Percentiles rank a stretch among this genome's conserved stretches.
These are phyloP conservation scores for Gossypium aridum DNA, from an alignment of 441 rosid species.

Conservation along the genomic window DNA sequence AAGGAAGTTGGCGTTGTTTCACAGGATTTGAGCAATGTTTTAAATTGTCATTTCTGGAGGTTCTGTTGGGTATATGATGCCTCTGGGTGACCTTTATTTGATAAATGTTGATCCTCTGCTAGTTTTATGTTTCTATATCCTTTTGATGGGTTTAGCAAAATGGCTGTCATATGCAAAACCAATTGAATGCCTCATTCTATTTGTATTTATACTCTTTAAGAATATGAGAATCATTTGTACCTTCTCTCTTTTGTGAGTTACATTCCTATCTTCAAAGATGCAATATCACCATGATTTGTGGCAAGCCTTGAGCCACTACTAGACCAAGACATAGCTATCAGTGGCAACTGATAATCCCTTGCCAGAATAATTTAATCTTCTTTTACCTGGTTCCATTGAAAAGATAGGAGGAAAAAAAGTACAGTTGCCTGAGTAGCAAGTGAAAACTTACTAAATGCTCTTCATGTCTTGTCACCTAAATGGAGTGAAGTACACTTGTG, in stretches of 20 bases:
- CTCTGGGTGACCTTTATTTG: neutral
- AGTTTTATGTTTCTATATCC: neutral
- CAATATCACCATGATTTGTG: neutral
- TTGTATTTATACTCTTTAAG: neutral
- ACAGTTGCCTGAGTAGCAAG: neutral
- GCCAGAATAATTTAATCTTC: neutral
- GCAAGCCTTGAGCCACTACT: neutral
- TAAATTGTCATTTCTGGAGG: neutral
- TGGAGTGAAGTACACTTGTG: neutral
- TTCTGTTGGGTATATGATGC: neutral
- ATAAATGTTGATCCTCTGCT: neutral
- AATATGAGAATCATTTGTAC: neutral
- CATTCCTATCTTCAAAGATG: neutral
- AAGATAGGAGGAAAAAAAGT: neutral
- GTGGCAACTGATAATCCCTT: neutral
- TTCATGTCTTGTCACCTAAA: neutral
- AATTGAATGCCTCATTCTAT: neutral
- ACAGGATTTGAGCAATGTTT: neutral
- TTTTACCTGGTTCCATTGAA: neutral
- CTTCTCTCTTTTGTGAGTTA: neutral
- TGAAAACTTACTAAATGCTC: neutral
- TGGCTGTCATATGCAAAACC: neutral
- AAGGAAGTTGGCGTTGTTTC: neutral
- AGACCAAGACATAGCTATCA: neutral
- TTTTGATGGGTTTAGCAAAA: neutral